phyloP scores from a whole-genome alignment of 208 protist genomes.

The Leishmania amazonensis region DNA sequence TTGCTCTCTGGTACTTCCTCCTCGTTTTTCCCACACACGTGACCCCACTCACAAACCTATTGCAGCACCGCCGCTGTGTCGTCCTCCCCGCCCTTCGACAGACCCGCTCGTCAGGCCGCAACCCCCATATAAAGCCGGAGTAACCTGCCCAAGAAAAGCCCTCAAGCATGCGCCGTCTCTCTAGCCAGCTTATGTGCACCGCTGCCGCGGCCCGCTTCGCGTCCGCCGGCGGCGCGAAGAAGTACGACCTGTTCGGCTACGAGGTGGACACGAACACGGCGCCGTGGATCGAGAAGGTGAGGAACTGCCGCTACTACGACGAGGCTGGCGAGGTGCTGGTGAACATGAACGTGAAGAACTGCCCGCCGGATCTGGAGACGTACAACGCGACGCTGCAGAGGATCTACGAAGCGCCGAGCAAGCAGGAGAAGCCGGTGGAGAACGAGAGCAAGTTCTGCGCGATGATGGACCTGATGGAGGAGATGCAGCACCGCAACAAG shows the following conservation, averaged over 20 bases:
- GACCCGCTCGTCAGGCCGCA: not conserved
- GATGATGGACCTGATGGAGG: constrained; percentile 91
- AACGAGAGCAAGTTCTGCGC: constrained; percentile 91
- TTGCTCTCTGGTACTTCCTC: not conserved
- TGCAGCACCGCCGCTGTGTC: not conserved
- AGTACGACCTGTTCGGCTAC: constrained; percentile 89
- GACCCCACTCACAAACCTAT: not conserved
- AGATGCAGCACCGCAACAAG: constrained; percentile 91
- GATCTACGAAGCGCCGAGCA: constrained; percentile 80
- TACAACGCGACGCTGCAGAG: constrained; percentile 87
- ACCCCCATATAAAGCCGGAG: not conserved
- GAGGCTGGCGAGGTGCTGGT: constrained; percentile 89
- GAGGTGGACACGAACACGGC: constrained; percentile 86
- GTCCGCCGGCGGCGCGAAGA: constrained; percentile 58
- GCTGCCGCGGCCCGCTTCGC: constrained; percentile 53
- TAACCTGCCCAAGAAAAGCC: not conserved
- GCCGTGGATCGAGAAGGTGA: constrained; percentile 87
- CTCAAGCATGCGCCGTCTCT: constrained; percentile 67
- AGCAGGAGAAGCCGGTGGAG: constrained; percentile 65
- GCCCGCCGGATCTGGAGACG: constrained; percentile 85
- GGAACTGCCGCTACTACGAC: constrained; percentile 85
- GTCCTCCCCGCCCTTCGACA: not conserved
- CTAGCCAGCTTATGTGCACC: constrained; percentile 63
- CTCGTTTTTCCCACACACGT: not conserved
- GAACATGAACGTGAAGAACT: constrained; percentile 92